Conservation (phyloP, 1,284 basidiomycete species). For the Heterobasidion irregulare region DNA sequence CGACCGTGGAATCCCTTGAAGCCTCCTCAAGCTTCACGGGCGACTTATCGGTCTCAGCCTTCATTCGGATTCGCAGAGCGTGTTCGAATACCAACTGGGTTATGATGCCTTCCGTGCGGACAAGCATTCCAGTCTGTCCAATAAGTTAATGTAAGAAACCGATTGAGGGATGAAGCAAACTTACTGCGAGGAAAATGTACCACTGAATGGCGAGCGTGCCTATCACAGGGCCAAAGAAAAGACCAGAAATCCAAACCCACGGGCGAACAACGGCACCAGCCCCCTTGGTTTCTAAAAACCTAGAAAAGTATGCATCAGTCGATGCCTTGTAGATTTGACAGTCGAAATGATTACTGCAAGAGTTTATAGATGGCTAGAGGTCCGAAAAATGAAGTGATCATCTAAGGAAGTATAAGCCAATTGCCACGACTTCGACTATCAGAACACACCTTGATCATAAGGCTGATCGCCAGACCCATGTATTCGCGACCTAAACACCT, state of each 20-base stretch:
- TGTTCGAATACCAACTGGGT: slow-evolving; percentile 54
- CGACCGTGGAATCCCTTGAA: slow-evolving; percentile 6
- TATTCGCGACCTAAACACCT: slow-evolving; percentile 15
- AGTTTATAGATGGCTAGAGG: slow-evolving; percentile 39
- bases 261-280: slow-evolving; percentile 30
- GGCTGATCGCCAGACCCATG: slow-evolving; percentile 14
- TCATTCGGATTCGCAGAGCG: slow-evolving; percentile 45
- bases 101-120: slow-evolving; percentile 39
- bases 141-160: neutral
- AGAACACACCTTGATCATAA: slow-evolving; percentile 1
- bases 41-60: slow-evolving; percentile 21
- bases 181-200: slow-evolving; percentile 40
- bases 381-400: slow-evolving; percentile 22
- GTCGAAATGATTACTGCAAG: slow-evolving; percentile 16
- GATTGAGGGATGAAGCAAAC: slow-evolving; percentile 9
- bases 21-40: neutral
- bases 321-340: slow-evolving; percentile 3
- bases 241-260: slow-evolving; percentile 55
- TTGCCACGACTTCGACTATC: slow-evolving; percentile 10
- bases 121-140: slow-evolving; percentile 23
- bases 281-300: slow-evolving; percentile 36
- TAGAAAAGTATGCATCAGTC: slow-evolving; percentile 7
- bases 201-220: slow-evolving; percentile 32
- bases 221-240: slow-evolving; percentile 51
- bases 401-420: neutral